Conservation (phyloP, 108 stramenopile genomes). For the Discostella stelligeroides region DNA sequence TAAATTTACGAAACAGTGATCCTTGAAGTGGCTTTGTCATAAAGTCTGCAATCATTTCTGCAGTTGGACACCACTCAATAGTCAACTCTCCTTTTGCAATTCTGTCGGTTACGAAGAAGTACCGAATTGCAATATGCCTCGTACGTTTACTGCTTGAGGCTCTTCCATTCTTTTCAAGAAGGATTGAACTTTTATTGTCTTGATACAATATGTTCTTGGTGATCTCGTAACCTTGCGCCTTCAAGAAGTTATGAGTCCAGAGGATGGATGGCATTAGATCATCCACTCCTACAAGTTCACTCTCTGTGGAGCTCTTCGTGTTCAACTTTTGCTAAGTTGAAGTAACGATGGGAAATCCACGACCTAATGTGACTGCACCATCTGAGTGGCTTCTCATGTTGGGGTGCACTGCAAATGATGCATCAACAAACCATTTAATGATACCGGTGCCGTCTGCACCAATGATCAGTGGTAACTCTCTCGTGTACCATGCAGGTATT, state of each 20-base stretch:
- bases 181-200: slow-evolving; percentile 61
- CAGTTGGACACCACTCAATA: slow-evolving; percentile 17
- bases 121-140: neutral
- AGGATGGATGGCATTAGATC: slow-evolving; percentile 44
- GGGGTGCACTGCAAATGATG: slow-evolving; percentile 47
- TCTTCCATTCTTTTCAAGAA: slow-evolving; percentile 54
- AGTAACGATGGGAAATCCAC: slow-evolving; percentile 22
- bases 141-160: slow-evolving; percentile 51
- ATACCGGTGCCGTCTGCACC: neutral
- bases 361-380: slow-evolving; percentile 48
- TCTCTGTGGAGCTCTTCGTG: slow-evolving; percentile 57
- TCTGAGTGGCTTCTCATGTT: slow-evolving; percentile 59
- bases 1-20: slow-evolving; percentile 22
- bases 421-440: slow-evolving; percentile 57
- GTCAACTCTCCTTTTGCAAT: no score
- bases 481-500: slow-evolving; percentile 31
- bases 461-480: slow-evolving; percentile 27
- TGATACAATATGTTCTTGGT: slow-evolving; percentile 41
- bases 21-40: slow-evolving; percentile 52
- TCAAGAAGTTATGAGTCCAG: slow-evolving; percentile 54
- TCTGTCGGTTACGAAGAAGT: no score
- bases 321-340: slow-evolving; percentile 47
- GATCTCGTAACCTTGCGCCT: slow-evolving; percentile 51
- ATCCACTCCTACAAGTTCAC: slow-evolving; percentile 49
- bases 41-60: slow-evolving; percentile 50